Evolutionary conservation across 2,329 filamentous ascomycete genomes (phyloP), one percentile per base, ranked within the genome.

Genomic region (Alternaria arborescens): DNA sequence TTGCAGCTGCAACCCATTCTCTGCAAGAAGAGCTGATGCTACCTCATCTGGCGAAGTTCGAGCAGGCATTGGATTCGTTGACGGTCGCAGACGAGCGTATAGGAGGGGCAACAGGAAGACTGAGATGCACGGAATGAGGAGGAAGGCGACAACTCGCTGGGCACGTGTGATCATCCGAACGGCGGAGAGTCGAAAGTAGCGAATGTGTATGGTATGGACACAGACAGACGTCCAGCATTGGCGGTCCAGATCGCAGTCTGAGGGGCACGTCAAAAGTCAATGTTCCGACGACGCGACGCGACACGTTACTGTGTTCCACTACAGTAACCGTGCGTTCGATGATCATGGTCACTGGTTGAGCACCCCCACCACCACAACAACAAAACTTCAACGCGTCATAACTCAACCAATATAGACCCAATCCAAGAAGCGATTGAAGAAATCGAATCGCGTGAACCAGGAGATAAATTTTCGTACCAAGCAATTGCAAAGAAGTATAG

Each of bases 41-140:
- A 77, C 64, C 4, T 71, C 62, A 1, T 62, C 43, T 3, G 71
- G 57, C 2, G 66, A 66, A 8, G 40, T 42, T 28, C 65, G 47
- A 10, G 61, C 10, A 26, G 70, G 36, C 89, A 68, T 91, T 41
- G 60, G 2, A 12, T 20, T 26, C 26, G 5, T 32, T 2, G 44
- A 16, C 20, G 32, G n/a, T 12, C n/a, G 46, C 26, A 46, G 22
- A 6, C 36, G 40, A n/a, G 14, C 11, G 30, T 61, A 61, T 18
- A 57, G 11, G 3, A 48, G 5, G 11, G 36, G 14, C 5, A 58
- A 32, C 10, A 61, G 12, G 14, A 62, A 18, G n/a, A 61, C 22
- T 0, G 52, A 41, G 18, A 51, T n/a, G 4, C 46, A 24, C 22
- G 58, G 38, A n/a, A 60, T 14, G 6, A 66, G 3, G 30, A 60